Evolutionary conservation across 495 filamentous ascomycete species (phyloP).

Genomic region (Aspergillus panamensis): DNA sequence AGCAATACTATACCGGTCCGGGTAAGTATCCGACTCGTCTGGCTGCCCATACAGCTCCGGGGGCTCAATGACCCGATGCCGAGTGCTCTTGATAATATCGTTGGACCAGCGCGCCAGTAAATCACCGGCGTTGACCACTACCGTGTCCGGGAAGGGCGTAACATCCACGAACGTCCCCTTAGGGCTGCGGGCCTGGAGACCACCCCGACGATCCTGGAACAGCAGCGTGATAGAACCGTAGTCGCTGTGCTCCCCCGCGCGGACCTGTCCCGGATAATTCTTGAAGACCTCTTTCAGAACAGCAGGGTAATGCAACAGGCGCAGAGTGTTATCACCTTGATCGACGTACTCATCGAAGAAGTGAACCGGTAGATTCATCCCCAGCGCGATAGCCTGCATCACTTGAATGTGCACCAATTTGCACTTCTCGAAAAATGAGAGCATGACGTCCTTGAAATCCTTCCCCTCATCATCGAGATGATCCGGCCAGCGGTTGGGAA

Average conservation of each 20-base stretch:
- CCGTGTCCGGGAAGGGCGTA: conserved; percentile 74
- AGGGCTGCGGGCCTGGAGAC: conserved; percentile 78
- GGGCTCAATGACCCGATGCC: conserved; percentile 87
- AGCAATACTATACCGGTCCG: conserved; percentile 50
- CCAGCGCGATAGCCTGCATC: conserved; percentile 86
- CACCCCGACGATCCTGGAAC: conserved; percentile 82
- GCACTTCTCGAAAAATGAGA: conserved; percentile 66
- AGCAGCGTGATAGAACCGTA: conserved; percentile 86
- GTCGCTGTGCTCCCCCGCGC: conserved; percentile 84
- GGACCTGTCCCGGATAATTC: conserved; percentile 67
- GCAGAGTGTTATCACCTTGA: conserved; percentile 77
- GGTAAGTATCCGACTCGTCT: conserved; percentile 33
- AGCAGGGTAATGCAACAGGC: conserved; percentile 84
- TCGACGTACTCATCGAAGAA: conserved; percentile 78
- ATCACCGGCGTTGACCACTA: conserved; percentile 91
- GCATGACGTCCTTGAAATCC: conserved; percentile 70
- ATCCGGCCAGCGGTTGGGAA: conserved; percentile 80
- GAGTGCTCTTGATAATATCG: conserved; percentile 81
- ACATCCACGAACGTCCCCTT: conserved; percentile 78
- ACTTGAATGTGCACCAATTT: conserved; percentile 71
- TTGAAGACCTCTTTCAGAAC: conserved; percentile 65
- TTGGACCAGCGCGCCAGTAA: conserved; percentile 87
- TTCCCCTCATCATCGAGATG: conserved; percentile 57
- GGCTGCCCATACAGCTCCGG: conserved; percentile 34
- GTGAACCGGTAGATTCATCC: conserved; percentile 64